A percentile compares a stretch with the other conserved stretches of the same genome.
phyloP scores from a whole-genome alignment of 225 moss, liverwort and hornwort genomes.

The Polytrichum formosum region DNA sequence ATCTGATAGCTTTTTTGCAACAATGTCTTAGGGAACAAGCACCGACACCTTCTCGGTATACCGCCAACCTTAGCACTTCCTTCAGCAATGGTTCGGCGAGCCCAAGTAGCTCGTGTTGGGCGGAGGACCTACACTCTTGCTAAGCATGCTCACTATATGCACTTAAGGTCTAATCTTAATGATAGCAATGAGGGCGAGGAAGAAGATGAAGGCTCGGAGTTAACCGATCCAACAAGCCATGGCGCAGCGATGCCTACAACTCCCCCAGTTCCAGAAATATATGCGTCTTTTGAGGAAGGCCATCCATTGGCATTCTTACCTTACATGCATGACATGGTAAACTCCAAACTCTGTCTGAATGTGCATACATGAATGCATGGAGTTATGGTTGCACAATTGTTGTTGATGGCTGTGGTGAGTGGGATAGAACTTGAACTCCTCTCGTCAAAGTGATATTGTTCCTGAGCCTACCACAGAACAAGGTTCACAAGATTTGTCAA shows the following conservation, averaged over 20 bases:
- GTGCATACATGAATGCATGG: neutral
- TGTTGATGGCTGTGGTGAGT: too few species aligned
- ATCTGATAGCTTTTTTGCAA: too few species aligned
- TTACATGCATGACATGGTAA: conserved; percentile 38
- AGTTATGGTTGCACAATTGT: neutral
- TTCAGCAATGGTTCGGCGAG: conserved; percentile 37
- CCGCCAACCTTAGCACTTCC: conserved; percentile 38
- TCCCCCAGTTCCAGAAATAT: conserved; percentile 30
- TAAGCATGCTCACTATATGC: conserved; percentile 42
- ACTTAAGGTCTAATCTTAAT: conserved; percentile 20
- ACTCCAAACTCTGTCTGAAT: neutral
- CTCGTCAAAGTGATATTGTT: too few species aligned
- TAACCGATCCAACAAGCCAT: conserved; percentile 3
- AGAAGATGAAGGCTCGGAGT: conserved; percentile 10
- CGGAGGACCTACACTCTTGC: conserved; percentile 38
- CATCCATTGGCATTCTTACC: conserved; percentile 34
- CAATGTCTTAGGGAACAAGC: conserved; percentile 19
- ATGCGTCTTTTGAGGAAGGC: conserved; percentile 34
- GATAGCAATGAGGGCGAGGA: conserved; percentile 11
- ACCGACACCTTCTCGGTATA: conserved; percentile 30
- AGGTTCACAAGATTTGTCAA: too few species aligned
- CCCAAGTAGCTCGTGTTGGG: conserved; percentile 40
- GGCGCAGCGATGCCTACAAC: conserved; percentile 8
- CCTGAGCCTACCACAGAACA: too few species aligned
- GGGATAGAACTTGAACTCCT: too few species aligned